Conservation (phyloP, 2,329 filamentous ascomycete genomes). For the Sarocladiaceae sp. region DNA sequence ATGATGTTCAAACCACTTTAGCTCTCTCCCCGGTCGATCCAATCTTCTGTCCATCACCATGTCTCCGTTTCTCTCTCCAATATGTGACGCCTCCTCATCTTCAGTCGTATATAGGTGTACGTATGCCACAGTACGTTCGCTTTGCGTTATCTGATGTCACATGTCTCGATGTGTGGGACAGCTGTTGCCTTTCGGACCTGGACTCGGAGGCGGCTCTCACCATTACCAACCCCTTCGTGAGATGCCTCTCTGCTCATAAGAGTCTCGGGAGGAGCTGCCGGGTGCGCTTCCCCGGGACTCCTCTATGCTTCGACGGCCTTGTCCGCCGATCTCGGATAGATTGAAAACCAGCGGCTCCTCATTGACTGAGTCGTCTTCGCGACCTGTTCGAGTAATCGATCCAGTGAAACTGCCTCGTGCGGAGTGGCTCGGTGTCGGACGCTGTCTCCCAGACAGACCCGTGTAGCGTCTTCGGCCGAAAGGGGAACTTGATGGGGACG, state of each 20-base stretch:
- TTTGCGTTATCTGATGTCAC: too few species aligned
- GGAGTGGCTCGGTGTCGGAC: slow-evolving; percentile 38
- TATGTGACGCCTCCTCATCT: too few species aligned
- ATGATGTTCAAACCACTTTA: too few species aligned
- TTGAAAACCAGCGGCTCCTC: slow-evolving; percentile 68
- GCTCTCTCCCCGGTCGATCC: too few species aligned
- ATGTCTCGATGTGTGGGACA: too few species aligned
- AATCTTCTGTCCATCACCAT: too few species aligned
- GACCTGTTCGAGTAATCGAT: slow-evolving; percentile 29
- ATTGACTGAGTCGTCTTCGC: slow-evolving; percentile 46
- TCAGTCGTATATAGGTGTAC: too few species aligned
- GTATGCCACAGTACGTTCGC: too few species aligned
- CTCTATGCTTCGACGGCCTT: slow-evolving; percentile 52
- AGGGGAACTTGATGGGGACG: slow-evolving; percentile 35
- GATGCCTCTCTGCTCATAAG: slow-evolving; percentile 32
- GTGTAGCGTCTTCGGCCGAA: slow-evolving; percentile 41
- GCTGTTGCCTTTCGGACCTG: too few species aligned
- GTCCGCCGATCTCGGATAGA: slow-evolving; percentile 62
- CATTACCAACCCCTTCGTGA: slow-evolving; percentile 31
- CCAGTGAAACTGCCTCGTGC: slow-evolving; percentile 40
- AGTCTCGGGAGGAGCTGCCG: slow-evolving; percentile 29
- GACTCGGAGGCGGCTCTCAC: too few species aligned
- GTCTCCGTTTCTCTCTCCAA: too few species aligned
- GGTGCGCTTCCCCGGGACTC: slow-evolving; percentile 34
- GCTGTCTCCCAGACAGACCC: slow-evolving; percentile 30